These are phyloP conservation scores for Aureococcus anophagefferens DNA, from an alignment of 108 stramenopile species.

Conservation along the genomic window DNA sequence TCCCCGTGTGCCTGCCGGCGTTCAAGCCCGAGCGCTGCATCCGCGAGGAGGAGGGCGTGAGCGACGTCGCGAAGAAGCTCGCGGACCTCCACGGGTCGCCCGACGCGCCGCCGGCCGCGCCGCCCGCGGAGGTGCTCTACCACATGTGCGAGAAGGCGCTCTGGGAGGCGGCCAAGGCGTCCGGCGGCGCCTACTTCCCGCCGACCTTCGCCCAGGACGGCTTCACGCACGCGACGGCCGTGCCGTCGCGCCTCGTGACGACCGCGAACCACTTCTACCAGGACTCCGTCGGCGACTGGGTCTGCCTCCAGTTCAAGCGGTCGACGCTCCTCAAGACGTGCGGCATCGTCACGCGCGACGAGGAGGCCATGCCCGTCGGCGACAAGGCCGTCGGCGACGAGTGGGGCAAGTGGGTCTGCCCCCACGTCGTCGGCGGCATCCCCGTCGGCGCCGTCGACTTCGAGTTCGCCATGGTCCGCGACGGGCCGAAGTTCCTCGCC, in stretches of 20 bases:
- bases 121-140: constrained; percentile 37
- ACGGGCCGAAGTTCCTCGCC: constrained; percentile 43
- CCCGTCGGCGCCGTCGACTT: constrained; percentile 57
- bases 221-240: constrained; percentile 69
- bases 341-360: constrained; percentile 59
- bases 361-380: constrained; percentile 62
- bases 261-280: constrained; percentile 76
- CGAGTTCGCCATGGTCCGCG: constrained; percentile 49
- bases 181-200: constrained; percentile 59
- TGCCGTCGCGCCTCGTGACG: constrained; percentile 47
- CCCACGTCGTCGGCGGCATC: constrained; percentile 74
- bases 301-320: constrained; percentile 60
- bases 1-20: constrained; percentile 64
- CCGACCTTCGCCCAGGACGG: constrained; percentile 69
- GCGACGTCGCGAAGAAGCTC: constrained; percentile 35
- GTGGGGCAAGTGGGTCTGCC: constrained; percentile 41
- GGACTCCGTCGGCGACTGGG: constrained; percentile 51
- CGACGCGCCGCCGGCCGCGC: neutral
- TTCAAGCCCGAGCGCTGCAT: constrained; percentile 58
- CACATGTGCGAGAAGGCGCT: constrained; percentile 64
- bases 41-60: constrained; percentile 43
- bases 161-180: constrained; percentile 51
- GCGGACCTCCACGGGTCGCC: constrained; percentile 25
- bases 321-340: constrained; percentile 30
- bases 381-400: constrained; percentile 25